Evolutionary conservation across 139 green algal species (phyloP).

Genomic region (Dunaliella primolecta): DNA sequence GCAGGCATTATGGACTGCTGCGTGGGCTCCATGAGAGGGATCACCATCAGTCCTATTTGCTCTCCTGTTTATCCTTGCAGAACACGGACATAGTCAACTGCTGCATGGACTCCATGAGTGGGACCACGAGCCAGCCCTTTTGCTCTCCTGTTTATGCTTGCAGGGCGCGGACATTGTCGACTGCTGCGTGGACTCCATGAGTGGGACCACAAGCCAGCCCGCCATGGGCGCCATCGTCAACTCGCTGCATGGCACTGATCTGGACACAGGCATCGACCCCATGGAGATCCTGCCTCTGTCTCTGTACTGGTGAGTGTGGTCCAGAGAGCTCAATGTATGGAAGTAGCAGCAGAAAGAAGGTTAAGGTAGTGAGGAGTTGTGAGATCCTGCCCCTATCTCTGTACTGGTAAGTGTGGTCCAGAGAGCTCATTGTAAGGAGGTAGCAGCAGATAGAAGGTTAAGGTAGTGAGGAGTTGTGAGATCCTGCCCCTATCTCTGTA

Average conservation of each 20-base stretch:
- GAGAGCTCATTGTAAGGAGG: too few species aligned
- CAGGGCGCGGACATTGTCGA: slow-evolving; percentile 89
- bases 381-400: slow-evolving; percentile 59
- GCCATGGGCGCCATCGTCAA: slow-evolving; percentile 84
- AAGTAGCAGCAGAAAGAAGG: too few species aligned
- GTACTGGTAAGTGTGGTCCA: slow-evolving; percentile 60
- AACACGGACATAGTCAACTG: slow-evolving; percentile 86
- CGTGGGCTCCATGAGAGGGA: slow-evolving; percentile 79
- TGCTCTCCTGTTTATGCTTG: too few species aligned
- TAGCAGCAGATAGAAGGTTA: too few species aligned
- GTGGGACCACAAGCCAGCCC: slow-evolving; percentile 69
- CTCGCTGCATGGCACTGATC: slow-evolving; percentile 61
- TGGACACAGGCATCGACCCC: slow-evolving; percentile 81
- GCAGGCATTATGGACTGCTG: slow-evolving; percentile 86
- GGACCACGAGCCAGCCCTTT: slow-evolving; percentile 70
- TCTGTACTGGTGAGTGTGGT: slow-evolving; percentile 64
- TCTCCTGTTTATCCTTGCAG: too few species aligned
- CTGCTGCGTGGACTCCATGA: slow-evolving; percentile 81
- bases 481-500: slow-evolving; percentile 70
- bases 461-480: too few species aligned
- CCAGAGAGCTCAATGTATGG: too few species aligned
- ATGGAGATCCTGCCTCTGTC: slow-evolving; percentile 54
- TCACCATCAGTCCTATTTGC: slow-evolving; percentile 74
- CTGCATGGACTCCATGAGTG: slow-evolving; percentile 81
- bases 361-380: too few species aligned